Conservation (phyloP, 306 rosid genomes). For the Neltuma alba region DNA sequence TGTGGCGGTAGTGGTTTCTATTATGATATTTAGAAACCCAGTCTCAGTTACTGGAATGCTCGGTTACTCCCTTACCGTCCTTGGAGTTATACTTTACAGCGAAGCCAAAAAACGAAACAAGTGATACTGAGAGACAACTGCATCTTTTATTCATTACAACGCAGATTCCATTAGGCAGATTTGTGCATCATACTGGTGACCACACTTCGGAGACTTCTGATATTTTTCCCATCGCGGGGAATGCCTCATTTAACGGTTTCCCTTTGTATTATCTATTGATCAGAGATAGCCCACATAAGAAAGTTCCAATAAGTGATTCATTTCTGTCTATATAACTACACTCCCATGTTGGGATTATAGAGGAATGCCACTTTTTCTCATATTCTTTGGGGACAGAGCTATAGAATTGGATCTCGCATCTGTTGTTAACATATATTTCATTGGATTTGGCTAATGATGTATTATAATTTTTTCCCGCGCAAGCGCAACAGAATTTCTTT, state of each 20-base stretch:
- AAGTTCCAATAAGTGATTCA: slow-evolving; percentile 64
- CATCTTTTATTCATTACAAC: slow-evolving; percentile 44
- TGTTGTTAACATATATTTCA: slow-evolving; percentile 57
- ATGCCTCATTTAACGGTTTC: slow-evolving; percentile 53
- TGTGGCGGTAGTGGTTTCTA: slow-evolving; percentile 96
- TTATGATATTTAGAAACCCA: slow-evolving; percentile 90
- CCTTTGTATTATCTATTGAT: slow-evolving; percentile 58
- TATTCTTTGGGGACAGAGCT: slow-evolving; percentile 59
- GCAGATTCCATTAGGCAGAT: slow-evolving; percentile 45
- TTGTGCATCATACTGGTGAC: slow-evolving; percentile 42
- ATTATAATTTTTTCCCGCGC: background rate
- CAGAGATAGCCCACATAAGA: slow-evolving; percentile 53
- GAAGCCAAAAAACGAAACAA: slow-evolving; percentile 98
- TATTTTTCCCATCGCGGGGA: slow-evolving; percentile 39
- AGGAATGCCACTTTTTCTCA: slow-evolving; percentile 45
- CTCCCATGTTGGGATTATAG: slow-evolving; percentile 49
- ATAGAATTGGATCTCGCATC: slow-evolving; percentile 49
- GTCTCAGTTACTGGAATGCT: slow-evolving; percentile 99
- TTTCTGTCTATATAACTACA: slow-evolving; percentile 40
- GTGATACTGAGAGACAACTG: slow-evolving; percentile 43
- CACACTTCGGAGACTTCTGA: slow-evolving; percentile 44
- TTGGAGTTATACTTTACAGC: slow-evolving; percentile 91
- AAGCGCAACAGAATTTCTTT: background rate
- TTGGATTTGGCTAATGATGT: slow-evolving; percentile 60
- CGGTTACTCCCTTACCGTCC: slow-evolving; percentile 88